Base-by-base conservation (phyloP, 257 asterid genomes). In the Solanum rostratum region DNA sequence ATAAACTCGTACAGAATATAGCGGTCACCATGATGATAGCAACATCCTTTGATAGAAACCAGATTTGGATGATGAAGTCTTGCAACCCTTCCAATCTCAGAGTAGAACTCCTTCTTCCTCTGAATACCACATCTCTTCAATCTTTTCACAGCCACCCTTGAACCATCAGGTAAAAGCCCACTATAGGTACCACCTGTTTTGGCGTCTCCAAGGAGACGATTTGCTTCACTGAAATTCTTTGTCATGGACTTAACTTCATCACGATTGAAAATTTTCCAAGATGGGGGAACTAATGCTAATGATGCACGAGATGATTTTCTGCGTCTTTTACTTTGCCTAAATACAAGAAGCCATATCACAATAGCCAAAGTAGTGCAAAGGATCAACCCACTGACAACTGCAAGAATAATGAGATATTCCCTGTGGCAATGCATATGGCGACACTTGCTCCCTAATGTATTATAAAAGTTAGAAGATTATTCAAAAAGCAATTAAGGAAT, bases 171-270 rank as follows among this genome's bases (percentile, higher is more conserved):
- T 85, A 94, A 88, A 88, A 94, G 91, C 79, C 99, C 99, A 84
- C 97, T 92, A 87, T 96, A 96, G 3, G 99, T 93, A 39, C 99
- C 98, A 74, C 98, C 98, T 0, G 98, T 96, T 90, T 96, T 96
- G 78, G 99, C 97, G 87, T 96, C 98, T 81, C 99, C 99, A 80
- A 88, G 89, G 85, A 96, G 95, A 84, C 99, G 99, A 87, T 92
- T 93, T 66, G 93, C 99, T 91, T 96, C 99, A 85, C 99, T 94
- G 88, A 96, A 96, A 88, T 90, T 94, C 92, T 96, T 96, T 4
- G 99, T 94, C 66, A 94, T 93, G n/a, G 97, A 90, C 88, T 93
- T 96, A 68, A 96, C 89, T 85, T 96, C 99, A 73, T 93, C 99
- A 37, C 94, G 95, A 8, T 93, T 93, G 84, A 93, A 96, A 71